phyloP scores from a whole-genome alignment of 2,329 filamentous ascomycete species.

The Scedosporium dehoogii region DNA sequence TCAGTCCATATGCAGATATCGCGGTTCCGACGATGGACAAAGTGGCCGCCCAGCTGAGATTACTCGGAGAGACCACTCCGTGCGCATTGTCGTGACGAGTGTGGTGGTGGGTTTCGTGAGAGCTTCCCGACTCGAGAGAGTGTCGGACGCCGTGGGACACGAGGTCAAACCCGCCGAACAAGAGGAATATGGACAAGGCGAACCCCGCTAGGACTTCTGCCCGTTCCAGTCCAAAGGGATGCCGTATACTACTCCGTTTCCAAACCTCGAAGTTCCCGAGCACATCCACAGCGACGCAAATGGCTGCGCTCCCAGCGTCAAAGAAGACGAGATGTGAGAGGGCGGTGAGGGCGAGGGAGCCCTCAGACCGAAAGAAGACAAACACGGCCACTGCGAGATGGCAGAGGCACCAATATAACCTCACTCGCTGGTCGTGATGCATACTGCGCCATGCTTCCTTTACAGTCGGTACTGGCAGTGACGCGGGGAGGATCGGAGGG shows the following conservation, averaged over 20 bases:
- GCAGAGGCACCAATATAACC: slow-evolving; percentile 82
- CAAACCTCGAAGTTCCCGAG: slow-evolving; percentile 96
- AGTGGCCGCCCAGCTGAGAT: slow-evolving; percentile 70
- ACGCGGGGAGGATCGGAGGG: slow-evolving; percentile 81
- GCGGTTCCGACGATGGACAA: slow-evolving; percentile 76
- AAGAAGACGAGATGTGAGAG: slow-evolving; percentile 91
- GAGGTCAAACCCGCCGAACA: slow-evolving; percentile 96
- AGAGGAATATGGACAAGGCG: slow-evolving; percentile 86
- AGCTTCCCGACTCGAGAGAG: slow-evolving; percentile 59
- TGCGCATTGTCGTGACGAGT: slow-evolving; percentile 56
- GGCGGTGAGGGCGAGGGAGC: slow-evolving; percentile 82
- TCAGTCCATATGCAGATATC: slow-evolving; percentile 75
- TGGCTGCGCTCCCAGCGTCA: slow-evolving; percentile 81
- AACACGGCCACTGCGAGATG: slow-evolving; percentile 76
- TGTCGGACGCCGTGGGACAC: slow-evolving; percentile 92
- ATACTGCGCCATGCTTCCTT: slow-evolving; percentile 84
- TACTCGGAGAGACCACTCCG: slow-evolving; percentile 58
- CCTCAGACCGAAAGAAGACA: slow-evolving; percentile 76
- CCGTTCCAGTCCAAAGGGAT: slow-evolving; percentile 87
- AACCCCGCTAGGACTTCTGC: slow-evolving; percentile 93
- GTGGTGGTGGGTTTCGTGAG: not conserved
- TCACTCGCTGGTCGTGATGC: slow-evolving; percentile 74
- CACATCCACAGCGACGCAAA: slow-evolving; percentile 88
- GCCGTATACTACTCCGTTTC: slow-evolving; percentile 82
- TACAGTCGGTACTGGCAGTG: slow-evolving; percentile 81